Percentiles rank a stretch among this genome's conserved stretches.
phyloP scores from a whole-genome alignment of 371 early-diverging fungal genomes.

The Mortierella sp. region DNA sequence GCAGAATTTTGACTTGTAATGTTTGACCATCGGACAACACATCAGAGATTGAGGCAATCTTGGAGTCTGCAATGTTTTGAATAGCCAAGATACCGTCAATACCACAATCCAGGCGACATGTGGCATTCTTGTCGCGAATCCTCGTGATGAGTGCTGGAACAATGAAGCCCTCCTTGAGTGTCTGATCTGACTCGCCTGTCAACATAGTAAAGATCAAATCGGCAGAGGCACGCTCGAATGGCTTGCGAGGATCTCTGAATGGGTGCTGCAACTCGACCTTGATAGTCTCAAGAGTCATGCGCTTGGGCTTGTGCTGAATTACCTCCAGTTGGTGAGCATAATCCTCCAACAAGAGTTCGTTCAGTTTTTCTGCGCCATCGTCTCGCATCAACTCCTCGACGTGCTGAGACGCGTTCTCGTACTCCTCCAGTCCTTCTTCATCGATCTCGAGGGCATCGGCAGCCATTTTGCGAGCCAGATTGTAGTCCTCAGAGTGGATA shows the following conservation, averaged over 20 bases:
- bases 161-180: slow-evolving; percentile 74
- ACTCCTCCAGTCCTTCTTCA: slow-evolving; percentile 82
- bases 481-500: slow-evolving; percentile 96
- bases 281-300: slow-evolving; percentile 86
- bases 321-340: slow-evolving; percentile 89
- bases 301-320: slow-evolving; percentile 81
- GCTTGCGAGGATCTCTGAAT: slow-evolving; percentile 80
- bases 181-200: slow-evolving; percentile 85
- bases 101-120: slow-evolving; percentile 82
- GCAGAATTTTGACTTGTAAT: slow-evolving; percentile 80
- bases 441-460: slow-evolving; percentile 96
- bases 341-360: slow-evolving; percentile 90
- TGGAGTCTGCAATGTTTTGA: slow-evolving; percentile 74
- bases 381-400: slow-evolving; percentile 86
- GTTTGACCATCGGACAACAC: slow-evolving; percentile 75
- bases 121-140: slow-evolving; percentile 81
- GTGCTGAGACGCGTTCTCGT: slow-evolving; percentile 72
- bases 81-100: slow-evolving; percentile 86
- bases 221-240: slow-evolving; percentile 71
- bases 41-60: slow-evolving; percentile 70
- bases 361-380: slow-evolving; percentile 82
- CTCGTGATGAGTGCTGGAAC: slow-evolving; percentile 74
- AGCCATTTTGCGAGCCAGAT: slow-evolving; percentile 96
- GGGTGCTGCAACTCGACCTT: slow-evolving; percentile 90
- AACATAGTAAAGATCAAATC: slow-evolving; percentile 89